Evolutionary conservation across 1,139 yeast species (phyloP).

Genomic region (Suhomyces bokatorum): DNA sequence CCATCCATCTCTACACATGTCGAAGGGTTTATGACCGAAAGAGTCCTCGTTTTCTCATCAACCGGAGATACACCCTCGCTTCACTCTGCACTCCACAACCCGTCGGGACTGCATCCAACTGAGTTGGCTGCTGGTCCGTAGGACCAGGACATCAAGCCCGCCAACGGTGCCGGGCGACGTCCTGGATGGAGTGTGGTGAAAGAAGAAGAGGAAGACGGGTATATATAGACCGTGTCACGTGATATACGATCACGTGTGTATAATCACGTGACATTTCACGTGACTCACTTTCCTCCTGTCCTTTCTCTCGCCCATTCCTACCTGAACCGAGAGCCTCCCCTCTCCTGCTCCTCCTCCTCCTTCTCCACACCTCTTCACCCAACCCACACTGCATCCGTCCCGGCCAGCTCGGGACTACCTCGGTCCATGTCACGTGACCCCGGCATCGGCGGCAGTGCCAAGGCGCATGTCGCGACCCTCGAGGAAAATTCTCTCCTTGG

Average conservation of each 20-base stretch:
- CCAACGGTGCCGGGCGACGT: conserved; percentile 34
- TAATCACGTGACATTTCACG: neutral
- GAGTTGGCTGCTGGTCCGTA: conserved; percentile 12
- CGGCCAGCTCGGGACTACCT: too few relatives aligned
- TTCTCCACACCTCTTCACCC: neutral
- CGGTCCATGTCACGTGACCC: neutral
- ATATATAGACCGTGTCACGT: conserved; percentile 3
- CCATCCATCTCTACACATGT: conserved; percentile 22
- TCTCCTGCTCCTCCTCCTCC: too few relatives aligned
- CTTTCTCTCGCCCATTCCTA: neutral
- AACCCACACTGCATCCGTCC: too few relatives aligned
- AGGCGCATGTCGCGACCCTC: neutral
- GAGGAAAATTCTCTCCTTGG: too few relatives aligned
- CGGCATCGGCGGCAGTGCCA: conserved; percentile 1
- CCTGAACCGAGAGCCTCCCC: neutral
- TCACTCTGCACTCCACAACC: conserved; percentile 29
- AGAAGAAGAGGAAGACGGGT: neutral
- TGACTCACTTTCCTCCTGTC: too few relatives aligned
- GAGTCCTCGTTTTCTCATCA: conserved; percentile 44
- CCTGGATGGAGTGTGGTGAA: conserved; percentile 29
- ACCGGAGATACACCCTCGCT: conserved; percentile 50
- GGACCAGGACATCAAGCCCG: conserved; percentile 38
- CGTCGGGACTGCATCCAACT: conserved; percentile 10
- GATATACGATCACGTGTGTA: neutral
- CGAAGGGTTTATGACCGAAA: conserved; percentile 49